Evolutionary conservation across 2,329 filamentous ascomycete genomes (phyloP), one percentile per base, ranked within the genome.

Genomic region (Arthrobotrys pseudoclavata): DNA sequence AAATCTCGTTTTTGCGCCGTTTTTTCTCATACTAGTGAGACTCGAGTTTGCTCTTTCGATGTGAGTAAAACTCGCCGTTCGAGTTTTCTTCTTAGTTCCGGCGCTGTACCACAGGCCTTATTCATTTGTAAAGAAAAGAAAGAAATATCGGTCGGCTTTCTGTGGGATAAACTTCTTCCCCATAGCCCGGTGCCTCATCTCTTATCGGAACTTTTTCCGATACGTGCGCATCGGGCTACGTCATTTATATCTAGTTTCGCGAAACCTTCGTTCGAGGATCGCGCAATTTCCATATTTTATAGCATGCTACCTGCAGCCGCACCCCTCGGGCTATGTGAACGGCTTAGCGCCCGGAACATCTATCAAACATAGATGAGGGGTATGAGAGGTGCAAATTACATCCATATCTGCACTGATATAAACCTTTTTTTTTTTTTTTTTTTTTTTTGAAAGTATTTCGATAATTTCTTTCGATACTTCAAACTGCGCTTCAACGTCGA

Each of bases 51-150:
- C 4, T 45, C 20, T 45, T 42, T 42, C 42, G 2, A 42, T 60
- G 34, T 60, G 34, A 60, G 55, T 60, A n/a, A 60, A 42, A 42
- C 55, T 60, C 55, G 55, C 34, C 55, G 55, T 12, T 60, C 55
- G 22, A 42, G 55, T 42, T 60, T 60, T 60, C 34, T 9, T 60
- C 10, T 26, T 26, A 9, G n/a, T 34, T 20, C 31, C 34, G 18
- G 12, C 31, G 34, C 53, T 40, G 34, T 42, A 7, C 31, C 22
- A 45, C 42, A 20, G 42, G 47, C 26, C n/a, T 9, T 45, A 20
- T 45, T 45, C 37, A 15, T 40, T 40, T 40, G 13, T 15, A 40
- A 13, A 18, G 12, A 60, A 24, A 60, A 42, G 10, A 34, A 34
- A 50, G 20, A 26, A 34, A 34, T 31, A 53, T 34, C 10, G 3